Evolutionary conservation across 1,139 yeast species (phyloP).

Genomic region (Pichia sp.): DNA sequence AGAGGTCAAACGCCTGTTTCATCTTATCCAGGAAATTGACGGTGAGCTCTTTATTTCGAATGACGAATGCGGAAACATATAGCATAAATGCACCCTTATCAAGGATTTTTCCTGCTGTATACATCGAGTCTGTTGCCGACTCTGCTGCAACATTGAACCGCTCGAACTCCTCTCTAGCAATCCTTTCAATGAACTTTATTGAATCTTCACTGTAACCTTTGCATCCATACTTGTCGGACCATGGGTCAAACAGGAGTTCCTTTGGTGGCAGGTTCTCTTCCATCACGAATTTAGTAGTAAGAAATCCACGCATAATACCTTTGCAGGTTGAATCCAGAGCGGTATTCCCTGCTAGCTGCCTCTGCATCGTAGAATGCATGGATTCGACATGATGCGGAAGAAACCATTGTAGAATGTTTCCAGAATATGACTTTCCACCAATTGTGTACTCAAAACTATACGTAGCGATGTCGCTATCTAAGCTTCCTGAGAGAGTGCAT

Average conservation of each 20-base stretch:
- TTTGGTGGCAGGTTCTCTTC: slow-evolving; percentile 41
- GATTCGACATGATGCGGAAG: slow-evolving; percentile 63
- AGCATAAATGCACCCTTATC: slow-evolving; percentile 72
- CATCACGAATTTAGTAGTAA: slow-evolving; percentile 44
- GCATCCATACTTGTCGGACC: slow-evolving; percentile 33
- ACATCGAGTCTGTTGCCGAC: slow-evolving; percentile 68
- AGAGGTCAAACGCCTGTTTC: slow-evolving; percentile 53
- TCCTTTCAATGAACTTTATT: slow-evolving; percentile 34
- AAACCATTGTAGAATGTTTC: slow-evolving; percentile 37
- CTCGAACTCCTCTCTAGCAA: slow-evolving; percentile 46
- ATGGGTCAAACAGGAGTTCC: slow-evolving; percentile 50
- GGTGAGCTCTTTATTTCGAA: slow-evolving; percentile 44
- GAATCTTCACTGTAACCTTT: slow-evolving; percentile 36
- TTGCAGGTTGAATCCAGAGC: slow-evolving; percentile 58
- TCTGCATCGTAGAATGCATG: slow-evolving; percentile 25
- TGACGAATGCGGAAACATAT: slow-evolving; percentile 51
- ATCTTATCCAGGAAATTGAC: slow-evolving; percentile 41
- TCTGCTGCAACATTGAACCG: slow-evolving; percentile 46
- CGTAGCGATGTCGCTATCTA: slow-evolving; percentile 8
- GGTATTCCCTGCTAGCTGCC: slow-evolving; percentile 29
- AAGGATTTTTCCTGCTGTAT: slow-evolving; percentile 64
- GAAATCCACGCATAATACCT: slow-evolving; percentile 57
- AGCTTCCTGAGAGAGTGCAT: slow-evolving; percentile 23
- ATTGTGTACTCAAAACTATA: slow-evolving; percentile 33
- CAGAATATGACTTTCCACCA: slow-evolving; percentile 29